Conservation (phyloP, 2,329 filamentous ascomycete genomes). For the Cladosporium sp. region DNA sequence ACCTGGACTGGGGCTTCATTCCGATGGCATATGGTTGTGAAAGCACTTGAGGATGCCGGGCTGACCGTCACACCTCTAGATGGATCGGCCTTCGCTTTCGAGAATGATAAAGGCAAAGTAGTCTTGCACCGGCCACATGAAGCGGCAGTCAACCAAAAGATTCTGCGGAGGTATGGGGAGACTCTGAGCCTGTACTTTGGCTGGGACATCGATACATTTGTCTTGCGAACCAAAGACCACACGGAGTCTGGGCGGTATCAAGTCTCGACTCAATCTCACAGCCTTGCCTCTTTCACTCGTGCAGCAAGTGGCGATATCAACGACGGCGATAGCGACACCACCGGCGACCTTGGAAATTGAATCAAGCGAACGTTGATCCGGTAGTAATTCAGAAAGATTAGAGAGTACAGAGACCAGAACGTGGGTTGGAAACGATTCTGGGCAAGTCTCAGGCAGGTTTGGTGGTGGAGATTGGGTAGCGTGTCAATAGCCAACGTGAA, state of each 20-base stretch:
- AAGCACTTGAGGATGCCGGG: slow-evolving; percentile 18
- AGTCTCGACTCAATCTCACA: too few relatives aligned
- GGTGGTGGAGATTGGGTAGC: too few relatives aligned
- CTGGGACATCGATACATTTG: slow-evolving; percentile 22
- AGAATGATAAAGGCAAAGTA: neutral
- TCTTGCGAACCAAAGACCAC: slow-evolving; percentile 9
- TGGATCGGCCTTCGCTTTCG: slow-evolving; percentile 19
- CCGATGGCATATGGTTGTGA: slow-evolving; percentile 15
- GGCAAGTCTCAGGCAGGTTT: too few relatives aligned
- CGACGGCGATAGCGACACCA: neutral
- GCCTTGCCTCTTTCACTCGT: too few relatives aligned
- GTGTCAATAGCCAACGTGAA: too few relatives aligned
- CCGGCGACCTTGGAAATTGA: too few relatives aligned
- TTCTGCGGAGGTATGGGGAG: slow-evolving; percentile 27
- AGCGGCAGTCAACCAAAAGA: slow-evolving; percentile 23
- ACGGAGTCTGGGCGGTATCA: neutral
- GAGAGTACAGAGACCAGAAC: too few relatives aligned
- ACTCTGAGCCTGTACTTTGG: slow-evolving; percentile 30
- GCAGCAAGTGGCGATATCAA: too few relatives aligned
- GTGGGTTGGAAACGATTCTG: too few relatives aligned
- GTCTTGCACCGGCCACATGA: slow-evolving; percentile 29
- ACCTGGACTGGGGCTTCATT: too few relatives aligned
- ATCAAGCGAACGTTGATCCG: neutral
- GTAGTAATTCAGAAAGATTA: neutral
- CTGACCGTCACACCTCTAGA: slow-evolving; percentile 15